Base-by-base conservation (phyloP, 345 rosid species). In the Rhodomyrtus tomentosa region DNA sequence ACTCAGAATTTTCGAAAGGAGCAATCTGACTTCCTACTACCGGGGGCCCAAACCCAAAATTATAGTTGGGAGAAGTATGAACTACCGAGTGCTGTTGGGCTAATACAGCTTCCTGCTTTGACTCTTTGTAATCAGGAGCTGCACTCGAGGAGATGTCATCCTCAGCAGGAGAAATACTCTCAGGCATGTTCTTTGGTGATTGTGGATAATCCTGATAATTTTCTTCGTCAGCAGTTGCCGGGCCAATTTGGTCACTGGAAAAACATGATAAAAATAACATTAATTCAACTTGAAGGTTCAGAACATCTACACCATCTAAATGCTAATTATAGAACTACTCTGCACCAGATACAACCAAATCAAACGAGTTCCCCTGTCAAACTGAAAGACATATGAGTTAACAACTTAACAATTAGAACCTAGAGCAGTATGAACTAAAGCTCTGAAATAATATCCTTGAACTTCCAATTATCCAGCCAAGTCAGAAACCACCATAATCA, bases 1-100 rank as follows among this genome's bases (percentile, higher is more conserved):
- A 91, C 85, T 96, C 98, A 10, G 96, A 86, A 86, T 88, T 96
- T 86, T 94, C 98, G 87, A 91, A 90, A 59, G 93, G 87, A 82
- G 92, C 90, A 87, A 89, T 87, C 86, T 93, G 98, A 87, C 91
- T 89, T 83, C 95, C 91, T 86, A 91, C 81, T 85, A 92, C 87
- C 83, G 98, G 92, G 85, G 95, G 93, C 88, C 87, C 88, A 85
- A 89, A 55, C 82, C 98, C 98, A 83, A 87, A 90, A 83, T 86
- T 89, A 90, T 91, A 91, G 90, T 87, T 92, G 48, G 94, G 94
- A 85, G 90, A 87, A 81, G 93, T 88, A 82, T 92, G 95, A 84
- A 91, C 93, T 82, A 88, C 88, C 3, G 96, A 87, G 89, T 85
- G 88, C 73, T 91, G 98, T 68, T 93, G 92, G 80, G 90, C 82